Evolutionary conservation across 1,284 basidiomycete genomes (phyloP), one percentile per base, ranked within the genome.

Genomic region (Pseudozyma sp.): DNA sequence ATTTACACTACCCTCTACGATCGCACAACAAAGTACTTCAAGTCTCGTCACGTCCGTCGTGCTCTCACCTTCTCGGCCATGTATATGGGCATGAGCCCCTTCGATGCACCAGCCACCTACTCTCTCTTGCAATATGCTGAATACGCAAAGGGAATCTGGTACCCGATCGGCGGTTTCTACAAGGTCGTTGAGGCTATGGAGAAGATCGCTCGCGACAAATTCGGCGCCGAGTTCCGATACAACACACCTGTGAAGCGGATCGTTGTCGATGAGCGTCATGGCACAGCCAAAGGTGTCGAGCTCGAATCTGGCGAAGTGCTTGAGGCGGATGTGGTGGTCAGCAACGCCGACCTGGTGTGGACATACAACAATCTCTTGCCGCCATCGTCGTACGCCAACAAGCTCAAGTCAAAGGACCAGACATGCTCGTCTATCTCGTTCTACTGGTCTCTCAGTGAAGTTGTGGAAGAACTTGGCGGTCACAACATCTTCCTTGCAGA

Each of bases 121-220:
- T 86, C 86, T 11, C 79, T 88, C 12, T 81, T 88, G 13, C 88
- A 88, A 77, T 88, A 88, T 80, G 87, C 88, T n/a, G 88, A 88
- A 78, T 86, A 87, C 11, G 87, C 87, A 44, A 80, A 81, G 70
- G 87, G 88, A 3, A 88, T 89, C 58, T 88, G 87, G 85, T 89
- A 89, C 74, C 88, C 88, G 1, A 81, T 85, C 42, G 88, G 88
- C 16, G 88, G 88, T 3, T 88, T 88, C 73, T 86, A 87, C 63
- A 83, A 81, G 52, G 86, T 88, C 50, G 80, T 86, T n/a, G 80
- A 86, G 52, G 85, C 87, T 3, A 83, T 88, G 35, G 85, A 87
- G 47, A 78, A 77, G n/a, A 86, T 88, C 57, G 86, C 87, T n/a
- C 18, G 34, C 6, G 68, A 79, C 18, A 83, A 86, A 56, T 82